Percentiles rank a stretch among this genome's conserved stretches.
phyloP scores from a whole-genome alignment of 2,329 filamentous ascomycete genomes.

The Pseudogymnoascus sp. region DNA sequence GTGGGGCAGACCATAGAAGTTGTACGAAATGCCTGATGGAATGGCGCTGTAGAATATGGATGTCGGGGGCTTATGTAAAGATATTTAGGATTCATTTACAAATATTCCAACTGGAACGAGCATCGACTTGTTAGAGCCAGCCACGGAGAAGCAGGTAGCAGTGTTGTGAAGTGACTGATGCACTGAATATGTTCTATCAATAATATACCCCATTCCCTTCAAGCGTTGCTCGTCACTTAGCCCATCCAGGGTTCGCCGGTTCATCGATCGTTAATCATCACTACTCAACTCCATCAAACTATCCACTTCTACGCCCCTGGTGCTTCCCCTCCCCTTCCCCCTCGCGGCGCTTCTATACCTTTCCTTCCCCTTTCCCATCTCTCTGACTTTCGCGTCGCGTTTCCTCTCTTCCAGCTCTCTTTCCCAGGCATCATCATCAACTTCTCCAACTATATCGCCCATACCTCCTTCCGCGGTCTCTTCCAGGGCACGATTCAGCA shows the following conservation, averaged over 20 bases:
- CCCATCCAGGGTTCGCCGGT: neutral
- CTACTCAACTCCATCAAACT: conserved; percentile 51
- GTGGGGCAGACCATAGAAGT: neutral
- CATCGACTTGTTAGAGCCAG: neutral
- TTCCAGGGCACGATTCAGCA: conserved; percentile 63
- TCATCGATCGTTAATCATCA: conserved; percentile 25
- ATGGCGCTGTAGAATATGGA: conserved; percentile 8
- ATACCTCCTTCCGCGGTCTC: conserved; percentile 44
- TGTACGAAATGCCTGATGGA: conserved; percentile 5
- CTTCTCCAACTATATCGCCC: conserved; percentile 26
- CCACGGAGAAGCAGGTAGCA: neutral
- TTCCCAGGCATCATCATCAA: conserved; percentile 48
- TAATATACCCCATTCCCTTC: neutral
- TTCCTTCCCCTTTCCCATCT: conserved; percentile 39
- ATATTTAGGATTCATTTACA: conserved; percentile 1
- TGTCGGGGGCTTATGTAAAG: conserved; percentile 5
- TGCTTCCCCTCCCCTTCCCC: conserved; percentile 16
- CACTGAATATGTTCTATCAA: neutral
- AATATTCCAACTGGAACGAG: neutral
- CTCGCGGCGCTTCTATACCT: conserved; percentile 31
- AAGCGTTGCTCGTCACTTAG: neutral
- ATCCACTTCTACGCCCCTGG: conserved; percentile 31
- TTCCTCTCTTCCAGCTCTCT: conserved; percentile 41
- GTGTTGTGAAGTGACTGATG: neutral
- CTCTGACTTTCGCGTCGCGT: conserved; percentile 32